Conservation (phyloP, 768 basidiomycete species). For the Cytidiella melzeri region DNA sequence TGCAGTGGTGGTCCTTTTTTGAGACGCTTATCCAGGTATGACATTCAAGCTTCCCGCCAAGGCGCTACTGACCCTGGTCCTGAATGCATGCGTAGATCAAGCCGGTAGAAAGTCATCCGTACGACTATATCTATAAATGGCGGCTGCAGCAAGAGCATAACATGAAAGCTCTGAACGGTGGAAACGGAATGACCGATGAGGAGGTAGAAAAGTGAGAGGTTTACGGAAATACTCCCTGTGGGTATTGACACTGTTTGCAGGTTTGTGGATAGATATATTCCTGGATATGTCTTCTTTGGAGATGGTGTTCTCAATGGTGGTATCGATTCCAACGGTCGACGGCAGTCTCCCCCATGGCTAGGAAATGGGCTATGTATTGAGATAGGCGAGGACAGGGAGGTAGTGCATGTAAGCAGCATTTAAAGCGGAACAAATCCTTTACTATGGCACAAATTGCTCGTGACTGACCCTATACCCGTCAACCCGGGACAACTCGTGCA, state of each 20-base stretch:
- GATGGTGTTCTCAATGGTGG: conserved; percentile 42
- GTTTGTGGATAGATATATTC: conserved; percentile 91
- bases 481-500: too few species aligned
- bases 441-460: too few species aligned
- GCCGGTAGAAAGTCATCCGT: conserved; percentile 30
- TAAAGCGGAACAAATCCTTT: too few species aligned
- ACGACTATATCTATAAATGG: conserved; percentile 76
- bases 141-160: conserved; percentile 82
- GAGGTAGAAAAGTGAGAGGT: conserved; percentile 51
- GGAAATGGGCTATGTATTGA: conserved; percentile 46
- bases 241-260: conserved; percentile 29
- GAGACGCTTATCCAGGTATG: conserved; percentile 73
- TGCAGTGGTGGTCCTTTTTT: conserved; percentile 63
- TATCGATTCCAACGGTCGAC: conserved; percentile 13
- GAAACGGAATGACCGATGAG: conserved; percentile 82
- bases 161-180: conserved; percentile 84
- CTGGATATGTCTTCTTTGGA: conserved; percentile 85
- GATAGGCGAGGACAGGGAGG: conserved; percentile 48
- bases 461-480: too few species aligned
- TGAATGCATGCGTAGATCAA: conserved; percentile 28
- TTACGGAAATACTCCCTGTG: neutral
- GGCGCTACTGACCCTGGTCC: neutral
- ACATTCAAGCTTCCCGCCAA: too few species aligned
- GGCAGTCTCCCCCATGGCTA: conserved; percentile 33
- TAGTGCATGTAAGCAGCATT: conserved; percentile 37